Base-by-base conservation (phyloP, 179 eudicot genomes). In the Patellifolia procumbens region DNA sequence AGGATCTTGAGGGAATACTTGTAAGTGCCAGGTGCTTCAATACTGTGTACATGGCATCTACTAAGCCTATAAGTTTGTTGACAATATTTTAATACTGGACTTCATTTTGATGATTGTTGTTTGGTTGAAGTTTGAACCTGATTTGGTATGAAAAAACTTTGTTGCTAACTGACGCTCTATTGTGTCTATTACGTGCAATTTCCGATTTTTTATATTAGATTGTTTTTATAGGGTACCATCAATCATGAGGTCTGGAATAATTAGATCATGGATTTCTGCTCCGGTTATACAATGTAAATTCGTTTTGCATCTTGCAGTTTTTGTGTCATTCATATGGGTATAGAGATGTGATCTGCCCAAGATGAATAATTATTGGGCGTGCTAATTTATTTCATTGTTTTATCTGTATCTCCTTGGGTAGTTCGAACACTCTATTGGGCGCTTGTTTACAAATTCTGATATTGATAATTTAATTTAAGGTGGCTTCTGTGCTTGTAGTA, bases 1-100 rank as follows among this genome's bases (percentile, higher is more conserved):
- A 91, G 83, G 98, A 94, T 89, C 94, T 94, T 48, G 90, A 89
- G 81, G 98, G 97, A 77, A 94, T 94, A 78, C 90, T 94, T 70
- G 98, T 94, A 75, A 82, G 98, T 85, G 28, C 29, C 5, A 4
- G n/a, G 24, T 81, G 48, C 61, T 70, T 55, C 20, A 20, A 2
- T 52, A 35, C 43, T 78, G 52, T 22, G 7, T 61, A 10, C 12
- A 4, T 68, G 60, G 61, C 1, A 31, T 34, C 31, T 26, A 53
- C 4, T 39, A 13, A 46, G 39, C 48, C 10, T 5, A 29, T 24
- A 42, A 7, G 9, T 42, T 39, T 42, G 13, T 34, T 32, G 43
- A 19, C 17, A 51, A 20, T 22, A 56, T 1, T 42, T 16, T 31
- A 61, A 16, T 11, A n/a, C 20, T 66, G 20, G 2, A 67, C 12